A percentile compares a stretch with the other conserved stretches of the same genome.
Conservation (phyloP, 805 yeast species). For the Pichia phayaonensis region DNA sequence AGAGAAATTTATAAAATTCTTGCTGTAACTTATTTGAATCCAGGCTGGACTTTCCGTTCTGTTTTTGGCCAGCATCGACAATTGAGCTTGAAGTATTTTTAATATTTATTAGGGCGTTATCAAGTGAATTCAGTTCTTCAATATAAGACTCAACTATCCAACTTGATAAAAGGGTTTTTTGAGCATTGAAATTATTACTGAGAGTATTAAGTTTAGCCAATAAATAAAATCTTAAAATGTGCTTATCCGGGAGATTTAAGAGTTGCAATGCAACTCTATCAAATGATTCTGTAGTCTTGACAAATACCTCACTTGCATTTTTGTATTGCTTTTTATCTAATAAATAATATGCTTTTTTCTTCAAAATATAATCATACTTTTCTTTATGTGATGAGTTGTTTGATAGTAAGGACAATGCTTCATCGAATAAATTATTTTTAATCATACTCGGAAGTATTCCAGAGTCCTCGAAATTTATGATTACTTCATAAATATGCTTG, state of each 20-base stretch:
- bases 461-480: constrained; percentile 57
- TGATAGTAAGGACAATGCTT: constrained; percentile 42
- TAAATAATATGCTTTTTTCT: constrained; percentile 46
- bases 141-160: constrained; percentile 60
- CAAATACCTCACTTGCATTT: constrained; percentile 52
- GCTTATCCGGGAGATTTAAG: constrained; percentile 34
- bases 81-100: neutral
- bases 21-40: constrained; percentile 11
- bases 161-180: constrained; percentile 46
- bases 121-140: constrained; percentile 37
- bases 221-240: constrained; percentile 42
- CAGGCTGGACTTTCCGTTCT: neutral
- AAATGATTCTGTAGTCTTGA: constrained; percentile 55
- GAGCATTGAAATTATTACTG: constrained; percentile 30
- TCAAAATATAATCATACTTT: constrained; percentile 41
- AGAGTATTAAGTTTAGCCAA: constrained; percentile 32
- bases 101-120: constrained; percentile 20
- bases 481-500: constrained; percentile 59
- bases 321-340: constrained; percentile 23
- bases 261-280: constrained; percentile 60
- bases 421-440: constrained; percentile 48
- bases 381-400: constrained; percentile 16
- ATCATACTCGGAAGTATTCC: constrained; percentile 68
- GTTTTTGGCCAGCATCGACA: neutral
- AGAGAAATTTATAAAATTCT: constrained; percentile 43